Conservation (phyloP, 2,329 filamentous ascomycete genomes). For the Ambrosiella cleistominuta region DNA sequence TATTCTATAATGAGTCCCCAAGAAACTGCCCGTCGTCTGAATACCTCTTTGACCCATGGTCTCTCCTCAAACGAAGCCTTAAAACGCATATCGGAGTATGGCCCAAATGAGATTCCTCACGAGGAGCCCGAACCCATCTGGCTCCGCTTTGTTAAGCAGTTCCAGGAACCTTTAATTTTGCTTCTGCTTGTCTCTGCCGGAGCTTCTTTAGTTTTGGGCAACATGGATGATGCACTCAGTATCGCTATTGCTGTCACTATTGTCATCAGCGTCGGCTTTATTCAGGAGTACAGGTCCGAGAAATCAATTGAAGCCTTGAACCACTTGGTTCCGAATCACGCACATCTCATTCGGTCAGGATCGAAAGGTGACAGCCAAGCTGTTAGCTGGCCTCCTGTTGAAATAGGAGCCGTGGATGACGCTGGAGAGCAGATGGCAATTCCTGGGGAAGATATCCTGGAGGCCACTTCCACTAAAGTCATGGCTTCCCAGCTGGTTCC, state of each 20-base stretch:
- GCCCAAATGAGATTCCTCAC: slow-evolving; percentile 85
- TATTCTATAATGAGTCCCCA: slow-evolving; percentile 53
- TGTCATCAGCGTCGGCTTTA: slow-evolving; percentile 86
- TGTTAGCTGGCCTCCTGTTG: slow-evolving; percentile 30
- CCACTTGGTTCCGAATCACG: slow-evolving; percentile 84
- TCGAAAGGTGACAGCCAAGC: slow-evolving; percentile 20
- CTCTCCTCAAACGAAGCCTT: slow-evolving; percentile 68
- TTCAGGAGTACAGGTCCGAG: slow-evolving; percentile 94
- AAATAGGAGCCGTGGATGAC: slow-evolving; percentile 21
- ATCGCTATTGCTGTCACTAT: slow-evolving; percentile 94
- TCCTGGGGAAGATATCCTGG: slow-evolving; percentile 44
- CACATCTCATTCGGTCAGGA: slow-evolving; percentile 64
- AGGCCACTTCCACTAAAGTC: slow-evolving; percentile 64
- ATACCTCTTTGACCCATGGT: slow-evolving; percentile 69
- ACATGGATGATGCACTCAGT: slow-evolving; percentile 85
- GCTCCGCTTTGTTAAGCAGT: slow-evolving; percentile 89
- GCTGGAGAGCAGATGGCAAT: slow-evolving; percentile 32
- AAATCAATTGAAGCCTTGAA: slow-evolving; percentile 92
- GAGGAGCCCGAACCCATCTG: slow-evolving; percentile 87
- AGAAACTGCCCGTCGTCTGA: slow-evolving; percentile 59
- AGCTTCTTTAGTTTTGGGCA: slow-evolving; percentile 79
- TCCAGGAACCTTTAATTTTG: slow-evolving; percentile 86
- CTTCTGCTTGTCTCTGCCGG: slow-evolving; percentile 78
- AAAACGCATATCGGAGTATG: slow-evolving; percentile 60
- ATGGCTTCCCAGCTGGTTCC: slow-evolving; percentile 77